A percentile compares a stretch with the other conserved stretches of the same genome.
Evolutionary conservation across 148 eudicot genomes (phyloP).

Genomic region (Suaeda aralocaspica): DNA sequence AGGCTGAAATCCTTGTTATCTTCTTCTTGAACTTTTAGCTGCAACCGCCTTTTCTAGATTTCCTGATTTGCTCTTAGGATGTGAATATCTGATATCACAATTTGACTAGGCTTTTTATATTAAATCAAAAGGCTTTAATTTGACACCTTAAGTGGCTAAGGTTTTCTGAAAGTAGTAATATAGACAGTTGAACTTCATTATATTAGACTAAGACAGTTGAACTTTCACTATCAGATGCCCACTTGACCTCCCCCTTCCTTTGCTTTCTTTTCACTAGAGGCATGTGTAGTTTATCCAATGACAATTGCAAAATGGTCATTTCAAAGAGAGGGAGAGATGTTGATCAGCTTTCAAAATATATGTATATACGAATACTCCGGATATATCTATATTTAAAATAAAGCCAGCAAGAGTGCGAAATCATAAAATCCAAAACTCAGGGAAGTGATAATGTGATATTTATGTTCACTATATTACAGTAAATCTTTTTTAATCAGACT

Average conservation of each 20-base stretch:
- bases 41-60: slow-evolving; percentile 4
- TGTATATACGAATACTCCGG: too few relatives aligned
- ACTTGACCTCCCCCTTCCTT: slow-evolving; percentile 22
- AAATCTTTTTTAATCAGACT: neutral
- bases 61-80: neutral
- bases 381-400: too few relatives aligned
- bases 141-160: slow-evolving; percentile 14
- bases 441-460: neutral
- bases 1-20: slow-evolving; percentile 3
- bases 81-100: slow-evolving; percentile 7
- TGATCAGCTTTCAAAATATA: neutral
- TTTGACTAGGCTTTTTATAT: neutral
- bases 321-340: slow-evolving; percentile 2
- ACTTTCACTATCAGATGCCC: slow-evolving; percentile 28
- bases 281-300: slow-evolving; percentile 13
- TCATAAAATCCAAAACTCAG: neutral
- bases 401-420: neutral
- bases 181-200: slow-evolving; percentile 26
- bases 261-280: slow-evolving; percentile 24
- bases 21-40: slow-evolving; percentile 6
- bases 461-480: neutral
- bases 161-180: slow-evolving; percentile 3
- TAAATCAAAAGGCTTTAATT: neutral
- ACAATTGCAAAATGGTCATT: slow-evolving; percentile 10
- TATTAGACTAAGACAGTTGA: slow-evolving; percentile 23